Conservation (phyloP, 1,139 yeast genomes). For the Geotrichum phurueaensis region DNA sequence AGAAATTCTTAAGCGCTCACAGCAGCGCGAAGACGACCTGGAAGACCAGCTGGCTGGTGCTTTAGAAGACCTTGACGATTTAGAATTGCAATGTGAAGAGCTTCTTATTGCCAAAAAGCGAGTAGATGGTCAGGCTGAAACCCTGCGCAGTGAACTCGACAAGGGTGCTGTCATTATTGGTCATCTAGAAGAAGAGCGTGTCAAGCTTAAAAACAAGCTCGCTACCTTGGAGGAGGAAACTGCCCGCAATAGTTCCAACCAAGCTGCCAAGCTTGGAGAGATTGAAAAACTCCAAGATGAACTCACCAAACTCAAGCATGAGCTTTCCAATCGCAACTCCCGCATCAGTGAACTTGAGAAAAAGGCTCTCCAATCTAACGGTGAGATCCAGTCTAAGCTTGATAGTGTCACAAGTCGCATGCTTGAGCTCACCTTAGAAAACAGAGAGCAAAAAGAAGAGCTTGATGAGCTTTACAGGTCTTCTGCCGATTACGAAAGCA, state of each 20-base stretch:
- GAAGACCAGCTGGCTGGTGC: constrained; percentile 37
- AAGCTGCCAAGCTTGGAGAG: constrained; percentile 18
- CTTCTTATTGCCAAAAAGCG: constrained; percentile 36
- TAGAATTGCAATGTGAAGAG: constrained; percentile 37
- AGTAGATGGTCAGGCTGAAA: constrained; percentile 32
- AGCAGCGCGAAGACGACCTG: constrained; percentile 39
- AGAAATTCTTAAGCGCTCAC: constrained; percentile 38
- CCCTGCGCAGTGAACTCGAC: constrained; percentile 33
- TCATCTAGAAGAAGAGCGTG: constrained; percentile 34
- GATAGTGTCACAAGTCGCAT: constrained; percentile 38
- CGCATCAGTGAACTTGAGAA: constrained; percentile 35
- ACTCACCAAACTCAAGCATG: constrained; percentile 25
- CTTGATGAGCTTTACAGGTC: constrained; percentile 37
- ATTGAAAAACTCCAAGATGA: constrained; percentile 29
- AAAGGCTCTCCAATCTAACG: constrained; percentile 34
- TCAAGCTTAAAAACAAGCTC: constrained; percentile 26
- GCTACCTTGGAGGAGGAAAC: constrained; percentile 28
- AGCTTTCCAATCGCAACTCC: constrained; percentile 33
- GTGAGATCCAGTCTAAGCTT: constrained; percentile 30
- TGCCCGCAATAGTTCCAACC: constrained; percentile 18
- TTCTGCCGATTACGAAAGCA: constrained; percentile 36
- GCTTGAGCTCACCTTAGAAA: constrained; percentile 46
- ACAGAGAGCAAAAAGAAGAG: constrained; percentile 37
- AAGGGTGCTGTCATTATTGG: constrained; percentile 34
- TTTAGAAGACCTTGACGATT: constrained; percentile 35